A percentile compares a stretch with the other conserved stretches of the same genome.
phyloP scores from a whole-genome alignment of 2,329 filamentous ascomycete species.

The Apiospora saccharicola region DNA sequence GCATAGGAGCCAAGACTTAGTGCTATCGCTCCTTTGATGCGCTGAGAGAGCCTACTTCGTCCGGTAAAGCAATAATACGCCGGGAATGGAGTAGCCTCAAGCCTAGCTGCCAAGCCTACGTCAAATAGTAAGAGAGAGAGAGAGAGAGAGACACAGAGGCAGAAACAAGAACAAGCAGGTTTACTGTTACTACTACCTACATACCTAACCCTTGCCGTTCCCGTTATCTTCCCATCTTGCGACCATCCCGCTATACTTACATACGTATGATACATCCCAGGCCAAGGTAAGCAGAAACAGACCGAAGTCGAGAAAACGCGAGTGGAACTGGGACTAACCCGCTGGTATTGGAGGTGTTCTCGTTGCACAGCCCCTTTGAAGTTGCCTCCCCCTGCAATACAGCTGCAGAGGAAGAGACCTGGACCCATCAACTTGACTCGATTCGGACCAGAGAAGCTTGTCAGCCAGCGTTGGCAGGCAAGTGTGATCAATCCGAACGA shows the following conservation, averaged over 20 bases:
- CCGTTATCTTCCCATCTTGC: conserved; percentile 11
- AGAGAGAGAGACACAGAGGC: neutral
- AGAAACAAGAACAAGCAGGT: neutral
- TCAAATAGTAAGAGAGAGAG: neutral
- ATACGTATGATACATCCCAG: conserved; percentile 7
- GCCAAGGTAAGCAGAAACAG: conserved; percentile 24
- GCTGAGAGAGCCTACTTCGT: conserved; percentile 10
- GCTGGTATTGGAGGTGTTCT: conserved; percentile 15
- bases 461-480: conserved; percentile 13
- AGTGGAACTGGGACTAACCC: conserved; percentile 29
- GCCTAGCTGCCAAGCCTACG: conserved; percentile 13
- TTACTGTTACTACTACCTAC: neutral
- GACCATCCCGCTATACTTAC: conserved; percentile 1
- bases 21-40: conserved; percentile 4
- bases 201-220: neutral
- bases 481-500: conserved; percentile 6
- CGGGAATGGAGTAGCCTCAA: conserved; percentile 19
- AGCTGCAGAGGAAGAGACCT: conserved; percentile 19
- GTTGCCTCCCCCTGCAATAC: conserved; percentile 22
- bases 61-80: conserved; percentile 14
- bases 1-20: conserved; percentile 12
- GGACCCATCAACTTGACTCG: conserved; percentile 24
- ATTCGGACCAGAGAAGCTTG: conserved; percentile 25
- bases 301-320: conserved; percentile 23
- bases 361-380: conserved; percentile 23